Conservation (phyloP, 1,284 basidiomycete genomes). For the Megacollybia platyphylla region DNA sequence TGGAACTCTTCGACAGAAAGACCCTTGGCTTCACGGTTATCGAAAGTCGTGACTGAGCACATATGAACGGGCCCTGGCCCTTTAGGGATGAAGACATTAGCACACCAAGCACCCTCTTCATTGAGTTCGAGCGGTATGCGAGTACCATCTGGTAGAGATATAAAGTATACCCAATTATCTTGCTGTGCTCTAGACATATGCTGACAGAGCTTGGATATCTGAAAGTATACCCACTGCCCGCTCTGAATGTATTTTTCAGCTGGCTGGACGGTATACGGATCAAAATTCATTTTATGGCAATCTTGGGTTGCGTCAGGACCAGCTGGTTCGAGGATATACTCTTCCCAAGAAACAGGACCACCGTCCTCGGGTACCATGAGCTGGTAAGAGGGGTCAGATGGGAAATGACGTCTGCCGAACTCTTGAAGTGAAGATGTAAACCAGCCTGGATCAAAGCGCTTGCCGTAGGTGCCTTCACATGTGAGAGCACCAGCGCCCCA, state of each 20-base stretch:
- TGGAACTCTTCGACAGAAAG: constrained; percentile 17
- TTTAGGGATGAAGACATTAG: constrained; percentile 19
- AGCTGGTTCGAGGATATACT: constrained; percentile 25
- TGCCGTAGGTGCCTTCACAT: constrained; percentile 17
- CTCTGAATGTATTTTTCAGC: constrained; percentile 16
- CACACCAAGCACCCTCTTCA: constrained; percentile 24
- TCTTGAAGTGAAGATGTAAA: constrained; percentile 24
- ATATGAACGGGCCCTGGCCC: constrained; percentile 20
- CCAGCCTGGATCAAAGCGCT: constrained; percentile 22
- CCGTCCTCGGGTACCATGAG: constrained; percentile 23
- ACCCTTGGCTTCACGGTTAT: constrained; percentile 22
- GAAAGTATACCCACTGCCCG: constrained; percentile 20
- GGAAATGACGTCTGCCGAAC: constrained; percentile 28
- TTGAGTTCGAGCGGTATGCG: constrained; percentile 20
- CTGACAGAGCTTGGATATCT: constrained; percentile 27
- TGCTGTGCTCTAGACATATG: constrained; percentile 25
- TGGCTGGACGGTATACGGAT: constrained; percentile 21
- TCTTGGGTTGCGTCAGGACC: constrained; percentile 20
- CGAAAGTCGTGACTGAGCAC: constrained; percentile 19
- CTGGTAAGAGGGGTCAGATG: constrained; percentile 26
- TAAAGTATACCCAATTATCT: constrained; percentile 26
- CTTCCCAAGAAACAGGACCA: constrained; percentile 24
- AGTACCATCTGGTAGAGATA: constrained; percentile 18
- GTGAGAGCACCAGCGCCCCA: constrained; percentile 28
- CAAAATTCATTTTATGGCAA: constrained; percentile 22